These are phyloP conservation scores for Pseudomonodictys pantanalensis DNA, from an alignment of 495 filamentous ascomycete genomes.

Conservation along the genomic window DNA sequence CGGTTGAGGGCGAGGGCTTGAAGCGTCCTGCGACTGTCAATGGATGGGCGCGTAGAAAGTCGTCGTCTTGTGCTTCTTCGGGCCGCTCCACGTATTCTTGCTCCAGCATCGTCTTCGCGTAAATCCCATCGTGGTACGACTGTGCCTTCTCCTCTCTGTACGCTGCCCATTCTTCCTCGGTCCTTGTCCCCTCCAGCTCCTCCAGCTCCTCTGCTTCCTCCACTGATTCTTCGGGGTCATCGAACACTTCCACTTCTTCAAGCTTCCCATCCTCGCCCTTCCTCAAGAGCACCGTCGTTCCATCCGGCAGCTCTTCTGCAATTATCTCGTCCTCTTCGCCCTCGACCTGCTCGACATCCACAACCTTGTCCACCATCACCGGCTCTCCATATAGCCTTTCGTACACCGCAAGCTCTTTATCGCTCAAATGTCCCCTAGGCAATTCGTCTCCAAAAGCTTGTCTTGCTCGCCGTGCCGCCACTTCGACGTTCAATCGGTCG, in stretches of 20 bases:
- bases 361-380: constrained; percentile 56
- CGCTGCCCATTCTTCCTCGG: constrained; percentile 20
- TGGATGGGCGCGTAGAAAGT: constrained; percentile 56
- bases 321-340: constrained; percentile 41
- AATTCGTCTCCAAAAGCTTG: constrained; percentile 74
- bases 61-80: constrained; percentile 37
- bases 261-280: constrained; percentile 48
- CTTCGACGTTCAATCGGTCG: constrained; percentile 13
- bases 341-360: constrained; percentile 41
- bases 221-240: constrained; percentile 27
- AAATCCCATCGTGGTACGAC: constrained; percentile 22
- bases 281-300: constrained; percentile 46
- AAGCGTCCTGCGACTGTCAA: constrained; percentile 54
- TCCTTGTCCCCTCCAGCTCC: constrained; percentile 42
- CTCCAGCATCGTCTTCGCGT: constrained; percentile 26
- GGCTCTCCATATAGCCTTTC: constrained; percentile 76
- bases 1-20: constrained; percentile 68
- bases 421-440: constrained; percentile 67
- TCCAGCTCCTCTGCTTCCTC: constrained; percentile 20
- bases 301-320: constrained; percentile 37
- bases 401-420: constrained; percentile 71
- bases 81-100: constrained; percentile 21
- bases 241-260: constrained; percentile 36
- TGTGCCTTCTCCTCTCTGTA: constrained; percentile 8
- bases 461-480: constrained; percentile 57